Percentiles rank a stretch among this genome's conserved stretches.
phyloP scores from a whole-genome alignment of 169 alveolate species.

The Plasmodium berghei region DNA sequence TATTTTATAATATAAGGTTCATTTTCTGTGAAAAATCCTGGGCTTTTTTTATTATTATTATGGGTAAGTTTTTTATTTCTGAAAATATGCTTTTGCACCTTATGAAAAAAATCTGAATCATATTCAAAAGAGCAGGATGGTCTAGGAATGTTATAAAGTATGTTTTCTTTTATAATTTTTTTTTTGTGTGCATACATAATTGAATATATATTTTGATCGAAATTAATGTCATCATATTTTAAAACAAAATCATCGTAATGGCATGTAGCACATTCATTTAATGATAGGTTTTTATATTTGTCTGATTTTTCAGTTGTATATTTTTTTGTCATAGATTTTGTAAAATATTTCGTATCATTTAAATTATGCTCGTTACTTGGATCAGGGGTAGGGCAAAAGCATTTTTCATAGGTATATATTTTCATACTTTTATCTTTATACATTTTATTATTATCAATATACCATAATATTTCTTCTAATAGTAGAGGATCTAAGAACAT shows the following conservation, averaged over 20 bases:
- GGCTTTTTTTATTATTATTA: not conserved
- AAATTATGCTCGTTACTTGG: constrained; percentile 47
- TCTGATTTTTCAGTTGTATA: constrained; percentile 31
- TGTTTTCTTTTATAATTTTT: constrained; percentile 23
- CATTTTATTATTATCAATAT: constrained; percentile 71
- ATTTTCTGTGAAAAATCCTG: not conserved
- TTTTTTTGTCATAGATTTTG: constrained; percentile 60
- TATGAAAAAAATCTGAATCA: constrained; percentile 47
- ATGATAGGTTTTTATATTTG: constrained; percentile 46
- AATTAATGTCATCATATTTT: constrained; percentile 50
- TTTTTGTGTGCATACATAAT: not conserved
- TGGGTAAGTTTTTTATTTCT: constrained; percentile 13
- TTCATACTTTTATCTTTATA: constrained; percentile 62
- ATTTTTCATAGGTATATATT: constrained; percentile 51
- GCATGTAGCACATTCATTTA: constrained; percentile 18
- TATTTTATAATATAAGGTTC: constrained; percentile 9
- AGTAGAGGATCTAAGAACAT: constrained; percentile 62
- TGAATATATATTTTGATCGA: not conserved
- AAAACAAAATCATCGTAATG: constrained; percentile 7
- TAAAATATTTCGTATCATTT: constrained; percentile 43
- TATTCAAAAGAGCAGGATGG: constrained; percentile 65
- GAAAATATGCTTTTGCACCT: constrained; percentile 33
- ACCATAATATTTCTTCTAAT: constrained; percentile 72
- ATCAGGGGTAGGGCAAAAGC: constrained; percentile 75
- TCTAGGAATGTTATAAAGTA: constrained; percentile 53